Conservation (phyloP, 2,329 filamentous ascomycete genomes). For the Exophiala sideris region DNA sequence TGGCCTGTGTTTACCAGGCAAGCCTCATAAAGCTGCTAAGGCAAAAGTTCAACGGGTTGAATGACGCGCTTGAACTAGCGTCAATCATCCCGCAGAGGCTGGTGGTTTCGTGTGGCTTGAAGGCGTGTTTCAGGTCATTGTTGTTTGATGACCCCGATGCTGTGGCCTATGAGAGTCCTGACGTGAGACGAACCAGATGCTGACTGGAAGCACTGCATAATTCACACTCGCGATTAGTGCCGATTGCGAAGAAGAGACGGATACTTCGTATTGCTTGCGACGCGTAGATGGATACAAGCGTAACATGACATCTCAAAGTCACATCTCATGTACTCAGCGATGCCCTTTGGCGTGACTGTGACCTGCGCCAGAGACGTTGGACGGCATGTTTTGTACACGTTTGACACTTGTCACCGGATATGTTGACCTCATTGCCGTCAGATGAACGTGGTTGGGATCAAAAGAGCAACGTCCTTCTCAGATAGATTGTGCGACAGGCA, state of each 20-base stretch:
- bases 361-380: too few relatives aligned
- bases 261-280: too few relatives aligned
- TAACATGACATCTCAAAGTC: too few relatives aligned
- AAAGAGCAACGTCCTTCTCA: conserved; percentile 6
- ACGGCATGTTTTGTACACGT: neutral
- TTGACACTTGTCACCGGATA: conserved; percentile 1
- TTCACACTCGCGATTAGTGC: too few relatives aligned
- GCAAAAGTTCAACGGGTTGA: neutral
- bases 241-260: too few relatives aligned
- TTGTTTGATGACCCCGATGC: conserved; percentile 7
- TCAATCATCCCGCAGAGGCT: conserved; percentile 9
- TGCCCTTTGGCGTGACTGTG: too few relatives aligned
- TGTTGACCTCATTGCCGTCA: conserved; percentile 4
- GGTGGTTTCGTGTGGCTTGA: conserved; percentile 15
- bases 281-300: too few relatives aligned
- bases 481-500: conserved; percentile 16
- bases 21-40: neutral
- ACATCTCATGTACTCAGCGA: too few relatives aligned
- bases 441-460: conserved; percentile 14
- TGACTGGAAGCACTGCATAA: too few relatives aligned
- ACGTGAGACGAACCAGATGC: conserved; percentile 4
- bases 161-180: conserved; percentile 3
- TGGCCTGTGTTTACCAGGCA: neutral
- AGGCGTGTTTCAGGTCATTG: conserved; percentile 15
- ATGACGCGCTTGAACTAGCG: conserved; percentile 5